phyloP scores from a whole-genome alignment of 139 green algal species.

The Chlorella ohadii region DNA sequence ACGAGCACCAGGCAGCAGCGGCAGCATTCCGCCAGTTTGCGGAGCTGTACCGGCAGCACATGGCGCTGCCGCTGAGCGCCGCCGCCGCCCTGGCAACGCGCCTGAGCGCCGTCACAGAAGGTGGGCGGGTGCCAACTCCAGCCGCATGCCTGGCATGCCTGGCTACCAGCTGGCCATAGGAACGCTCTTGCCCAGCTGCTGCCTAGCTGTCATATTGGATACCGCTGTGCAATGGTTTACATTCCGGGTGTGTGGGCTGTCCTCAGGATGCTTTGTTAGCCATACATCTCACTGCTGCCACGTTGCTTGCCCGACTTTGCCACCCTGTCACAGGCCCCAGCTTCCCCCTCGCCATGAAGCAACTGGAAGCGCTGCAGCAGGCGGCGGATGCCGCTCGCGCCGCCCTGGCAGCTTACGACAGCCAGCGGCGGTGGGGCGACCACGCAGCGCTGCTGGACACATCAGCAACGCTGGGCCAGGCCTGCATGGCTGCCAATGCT shows the following conservation, averaged over 20 bases:
- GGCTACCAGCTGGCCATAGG: too few species aligned
- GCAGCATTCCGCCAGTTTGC: slow-evolving; percentile 1
- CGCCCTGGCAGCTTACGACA: neutral
- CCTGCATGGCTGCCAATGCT: neutral
- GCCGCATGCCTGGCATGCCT: neutral
- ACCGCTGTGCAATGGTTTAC: too few species aligned
- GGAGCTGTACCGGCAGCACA: neutral
- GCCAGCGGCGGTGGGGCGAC: neutral
- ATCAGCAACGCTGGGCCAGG: neutral
- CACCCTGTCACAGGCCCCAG: neutral
- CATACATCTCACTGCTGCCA: too few species aligned
- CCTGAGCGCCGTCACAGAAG: neutral
- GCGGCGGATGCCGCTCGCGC: too few species aligned
- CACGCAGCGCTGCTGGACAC: neutral
- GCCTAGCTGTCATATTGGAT: too few species aligned
- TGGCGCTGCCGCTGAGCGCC: neutral
- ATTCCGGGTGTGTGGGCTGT: too few species aligned
- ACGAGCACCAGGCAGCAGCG: neutral
- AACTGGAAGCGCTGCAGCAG: neutral
- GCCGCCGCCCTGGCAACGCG: neutral
- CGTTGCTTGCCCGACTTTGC: too few species aligned
- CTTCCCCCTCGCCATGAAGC: neutral
- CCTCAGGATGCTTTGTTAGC: too few species aligned
- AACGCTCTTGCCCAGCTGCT: too few species aligned
- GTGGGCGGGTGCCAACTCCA: neutral